Evolutionary conservation across 1,139 yeast genomes (phyloP).

Genomic region (Candida buenavistaensis): DNA sequence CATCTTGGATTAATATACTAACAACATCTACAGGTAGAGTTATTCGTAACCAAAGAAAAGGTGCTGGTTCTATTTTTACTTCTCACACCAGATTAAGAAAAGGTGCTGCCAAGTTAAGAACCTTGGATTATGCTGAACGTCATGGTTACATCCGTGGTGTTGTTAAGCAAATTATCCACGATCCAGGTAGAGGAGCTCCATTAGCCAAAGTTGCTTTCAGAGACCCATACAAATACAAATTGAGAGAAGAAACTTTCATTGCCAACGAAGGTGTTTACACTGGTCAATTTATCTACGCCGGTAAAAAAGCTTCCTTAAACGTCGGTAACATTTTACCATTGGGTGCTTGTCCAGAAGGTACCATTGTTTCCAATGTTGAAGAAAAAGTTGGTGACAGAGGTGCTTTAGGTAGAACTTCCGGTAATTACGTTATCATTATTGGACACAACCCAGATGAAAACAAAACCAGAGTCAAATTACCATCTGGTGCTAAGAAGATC

Average conservation of each 20-base stretch:
- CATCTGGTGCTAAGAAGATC: slow-evolving; percentile 98
- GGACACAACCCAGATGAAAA: slow-evolving; percentile 99
- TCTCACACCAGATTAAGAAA: slow-evolving; percentile 99
- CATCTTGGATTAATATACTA: too few relatives aligned
- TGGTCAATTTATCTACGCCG: slow-evolving; percentile 98
- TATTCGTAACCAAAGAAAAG: slow-evolving; percentile 99
- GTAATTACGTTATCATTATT: slow-evolving; percentile 97
- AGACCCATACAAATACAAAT: slow-evolving; percentile 98
- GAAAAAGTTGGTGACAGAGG: slow-evolving; percentile 99
- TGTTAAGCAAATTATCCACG: slow-evolving; percentile 98
- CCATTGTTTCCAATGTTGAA: slow-evolving; percentile 97
- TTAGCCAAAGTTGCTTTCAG: slow-evolving; percentile 98
- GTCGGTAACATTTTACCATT: slow-evolving; percentile 98
- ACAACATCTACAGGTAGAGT: slow-evolving; percentile 99
- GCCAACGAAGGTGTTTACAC: slow-evolving; percentile 99
- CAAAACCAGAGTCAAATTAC: slow-evolving; percentile 98
- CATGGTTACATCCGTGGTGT: slow-evolving; percentile 99
- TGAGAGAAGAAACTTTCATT: slow-evolving; percentile 97
- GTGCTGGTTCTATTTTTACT: slow-evolving; percentile 99
- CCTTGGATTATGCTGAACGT: slow-evolving; percentile 98
- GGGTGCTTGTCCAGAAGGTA: slow-evolving; percentile 98
- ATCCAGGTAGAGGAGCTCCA: slow-evolving; percentile 99
- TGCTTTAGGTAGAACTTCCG: slow-evolving; percentile 99
- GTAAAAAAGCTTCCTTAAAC: slow-evolving; percentile 96
- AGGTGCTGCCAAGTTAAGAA: slow-evolving; percentile 99